Evolutionary conservation across 176 grass and related monocot genomes (phyloP).

Genomic region (Oryza rufipogon): DNA sequence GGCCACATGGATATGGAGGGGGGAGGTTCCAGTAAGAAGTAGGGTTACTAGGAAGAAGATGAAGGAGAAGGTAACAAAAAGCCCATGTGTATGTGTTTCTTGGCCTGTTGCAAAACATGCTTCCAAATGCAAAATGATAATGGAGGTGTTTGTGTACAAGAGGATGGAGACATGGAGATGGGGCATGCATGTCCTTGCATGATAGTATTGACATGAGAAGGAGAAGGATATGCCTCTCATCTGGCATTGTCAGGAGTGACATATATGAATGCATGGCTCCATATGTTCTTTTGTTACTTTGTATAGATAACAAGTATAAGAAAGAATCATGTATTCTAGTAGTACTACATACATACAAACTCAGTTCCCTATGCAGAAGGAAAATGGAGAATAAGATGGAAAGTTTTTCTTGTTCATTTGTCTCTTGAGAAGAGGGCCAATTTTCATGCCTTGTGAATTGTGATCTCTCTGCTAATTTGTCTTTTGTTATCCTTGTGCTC

Average conservation of each 20-base stretch:
- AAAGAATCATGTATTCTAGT: conserved; percentile 2
- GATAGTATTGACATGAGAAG: neutral
- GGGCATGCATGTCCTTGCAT: neutral
- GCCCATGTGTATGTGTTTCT: conserved; percentile 11
- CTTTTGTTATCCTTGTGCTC: conserved; percentile 2
- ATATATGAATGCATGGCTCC: neutral
- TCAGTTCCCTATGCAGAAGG: neutral
- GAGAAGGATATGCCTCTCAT: neutral
- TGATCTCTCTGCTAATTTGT: conserved; percentile 44
- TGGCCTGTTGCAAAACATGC: conserved; percentile 23
- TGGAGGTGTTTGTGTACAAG: neutral
- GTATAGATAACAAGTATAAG: neutral
- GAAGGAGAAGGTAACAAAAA: neutral
- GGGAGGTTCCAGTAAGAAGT: neutral
- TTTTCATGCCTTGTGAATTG: neutral
- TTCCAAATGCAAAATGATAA: conserved; percentile 29
- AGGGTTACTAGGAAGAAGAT: neutral
- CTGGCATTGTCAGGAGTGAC: conserved; percentile 12
- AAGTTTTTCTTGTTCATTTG: conserved; percentile 7
- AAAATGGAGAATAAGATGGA: neutral
- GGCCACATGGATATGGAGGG: conserved; percentile 7
- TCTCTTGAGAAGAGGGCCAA: conserved; percentile 21
- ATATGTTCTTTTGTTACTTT: conserved; percentile 4
- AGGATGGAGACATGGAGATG: neutral
- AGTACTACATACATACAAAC: neutral